phyloP scores from a whole-genome alignment of 2,329 filamentous ascomycete species.

The Plenodomus lindquistii region DNA sequence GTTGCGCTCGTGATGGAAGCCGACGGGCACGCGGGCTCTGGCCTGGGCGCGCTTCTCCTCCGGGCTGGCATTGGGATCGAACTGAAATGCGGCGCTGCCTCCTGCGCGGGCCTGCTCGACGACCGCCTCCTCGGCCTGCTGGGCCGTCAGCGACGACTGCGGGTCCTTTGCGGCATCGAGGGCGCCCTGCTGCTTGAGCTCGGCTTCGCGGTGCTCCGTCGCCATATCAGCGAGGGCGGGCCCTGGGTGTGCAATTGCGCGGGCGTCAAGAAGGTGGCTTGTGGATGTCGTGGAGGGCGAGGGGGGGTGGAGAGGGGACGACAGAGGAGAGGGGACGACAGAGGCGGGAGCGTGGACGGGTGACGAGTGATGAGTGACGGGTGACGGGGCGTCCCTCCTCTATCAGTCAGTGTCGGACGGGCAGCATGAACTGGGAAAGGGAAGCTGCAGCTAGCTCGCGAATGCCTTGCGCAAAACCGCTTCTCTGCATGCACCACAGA shows the following conservation, averaged over 20 bases:
- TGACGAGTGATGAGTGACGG: too few species aligned
- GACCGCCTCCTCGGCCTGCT: constrained; percentile 73
- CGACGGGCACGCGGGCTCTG: constrained; percentile 65
- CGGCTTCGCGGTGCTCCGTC: constrained; percentile 48
- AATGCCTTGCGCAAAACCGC: neutral
- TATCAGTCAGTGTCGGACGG: too few species aligned
- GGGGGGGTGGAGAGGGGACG: neutral
- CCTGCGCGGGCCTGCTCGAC: constrained; percentile 77
- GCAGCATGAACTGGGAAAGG: too few species aligned
- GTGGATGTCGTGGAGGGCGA: neutral
- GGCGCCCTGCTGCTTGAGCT: constrained; percentile 81
- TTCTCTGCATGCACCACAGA: neutral
- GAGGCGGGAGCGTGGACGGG: too few species aligned
- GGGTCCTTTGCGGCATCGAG: constrained; percentile 77
- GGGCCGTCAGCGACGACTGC: constrained; percentile 66
- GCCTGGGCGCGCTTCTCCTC: constrained; percentile 85
- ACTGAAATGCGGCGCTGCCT: constrained; percentile 79
- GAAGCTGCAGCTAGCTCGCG: neutral
- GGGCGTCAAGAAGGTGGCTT: constrained; percentile 3
- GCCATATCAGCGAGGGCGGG: constrained; percentile 22
- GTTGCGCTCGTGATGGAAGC: constrained; percentile 64
- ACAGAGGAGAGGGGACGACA: constrained; percentile 3
- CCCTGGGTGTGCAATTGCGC: constrained; percentile 11
- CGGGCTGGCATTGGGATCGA: constrained; percentile 81
- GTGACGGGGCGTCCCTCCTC: too few species aligned